Evolutionary conservation across 75 land plant genomes (phyloP), one percentile per base, ranked within the genome.

Genomic region (Adiantum capillusveneris): DNA sequence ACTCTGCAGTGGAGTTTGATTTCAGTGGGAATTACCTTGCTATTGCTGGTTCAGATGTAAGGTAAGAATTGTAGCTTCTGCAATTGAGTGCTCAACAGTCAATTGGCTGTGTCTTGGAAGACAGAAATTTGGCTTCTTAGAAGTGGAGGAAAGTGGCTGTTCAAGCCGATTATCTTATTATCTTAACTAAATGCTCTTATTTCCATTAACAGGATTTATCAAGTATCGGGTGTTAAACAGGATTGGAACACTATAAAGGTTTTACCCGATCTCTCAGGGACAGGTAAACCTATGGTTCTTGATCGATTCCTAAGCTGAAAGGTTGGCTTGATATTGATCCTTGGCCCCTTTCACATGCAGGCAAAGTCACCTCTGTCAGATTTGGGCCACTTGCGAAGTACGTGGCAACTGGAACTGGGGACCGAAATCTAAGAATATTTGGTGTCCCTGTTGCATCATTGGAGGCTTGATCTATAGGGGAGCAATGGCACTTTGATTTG

Each of bases 341-440:
- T 5, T 34, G 9, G 9, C 9, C 37, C 37, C 46, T 49, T 53
- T 21, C 16, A n/a, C n/a, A n/a, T 65, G 19, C 88, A 94, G 98
- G 91, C 2, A 90, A 81, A 69, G 76, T 79, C 19, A 78, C 81
- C n/a, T 63, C 63, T 65, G 85, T 90, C 7, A 83, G 88, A 57
- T 90, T 94, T 84, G 98, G 98, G 2, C 73, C 85, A 25, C 88
- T 90, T 69, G 96, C 98, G 50, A 79, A 76, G n/a, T 90, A 83
- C 67, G 16, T 94, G 41, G 98, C 98, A 5, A 83, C 90, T 25
- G 98, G 88, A 57, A 84, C 87, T 54, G 82, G 67, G 75, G 98
- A 94, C 36, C 67, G 88, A 11, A 83, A 94, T 56, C 86, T 94
- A 24, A 81, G 98, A 1, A 79, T 94, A 46, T 84, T 86, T 58